A percentile compares a stretch with the other conserved stretches of the same genome.
Conservation (phyloP, 495 filamentous ascomycete species). For the Cryomyces antarcticus region DNA sequence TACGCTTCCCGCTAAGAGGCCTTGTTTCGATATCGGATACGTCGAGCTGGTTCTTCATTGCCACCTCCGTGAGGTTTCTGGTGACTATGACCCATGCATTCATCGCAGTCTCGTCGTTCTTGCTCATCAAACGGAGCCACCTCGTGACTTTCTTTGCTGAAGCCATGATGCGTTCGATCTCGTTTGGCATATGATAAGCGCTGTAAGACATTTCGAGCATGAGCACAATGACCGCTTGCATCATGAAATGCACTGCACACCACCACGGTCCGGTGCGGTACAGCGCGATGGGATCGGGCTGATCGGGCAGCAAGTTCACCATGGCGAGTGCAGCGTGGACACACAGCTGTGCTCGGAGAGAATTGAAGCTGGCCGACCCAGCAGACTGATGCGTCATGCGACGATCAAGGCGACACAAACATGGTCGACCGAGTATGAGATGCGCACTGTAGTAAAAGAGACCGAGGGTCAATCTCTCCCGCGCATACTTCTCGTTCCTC, state of each 20-base stretch:
- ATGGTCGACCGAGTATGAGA: slow-evolving; percentile 40
- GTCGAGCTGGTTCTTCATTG: too few species aligned
- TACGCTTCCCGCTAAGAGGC: too few species aligned
- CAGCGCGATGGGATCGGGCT: slow-evolving; percentile 15
- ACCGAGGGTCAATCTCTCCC: slow-evolving; percentile 15
- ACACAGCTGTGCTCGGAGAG: slow-evolving; percentile 31
- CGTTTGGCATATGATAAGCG: background rate
- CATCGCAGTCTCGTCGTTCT: background rate
- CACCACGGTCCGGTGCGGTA: slow-evolving; percentile 39
- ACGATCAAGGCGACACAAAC: slow-evolving; percentile 33
- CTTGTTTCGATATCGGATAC: too few species aligned
- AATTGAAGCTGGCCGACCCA: slow-evolving; percentile 27
- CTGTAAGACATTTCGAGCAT: slow-evolving; percentile 27
- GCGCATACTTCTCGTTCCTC: background rate
- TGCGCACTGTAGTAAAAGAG: slow-evolving; percentile 37
- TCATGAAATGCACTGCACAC: slow-evolving; percentile 40
- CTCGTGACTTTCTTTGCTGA: slow-evolving; percentile 5
- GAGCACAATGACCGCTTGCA: slow-evolving; percentile 37
- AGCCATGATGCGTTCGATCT: background rate
- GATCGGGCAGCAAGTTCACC: slow-evolving; percentile 31
- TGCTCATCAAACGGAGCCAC: slow-evolving; percentile 3
- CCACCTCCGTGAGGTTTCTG: too few species aligned
- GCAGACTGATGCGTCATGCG: slow-evolving; percentile 23
- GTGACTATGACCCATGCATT: too few species aligned
- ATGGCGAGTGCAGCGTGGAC: slow-evolving; percentile 35